These are phyloP conservation scores for Jacaranda copaia DNA, from an alignment of 257 asterid genomes.

Conservation along the genomic window DNA sequence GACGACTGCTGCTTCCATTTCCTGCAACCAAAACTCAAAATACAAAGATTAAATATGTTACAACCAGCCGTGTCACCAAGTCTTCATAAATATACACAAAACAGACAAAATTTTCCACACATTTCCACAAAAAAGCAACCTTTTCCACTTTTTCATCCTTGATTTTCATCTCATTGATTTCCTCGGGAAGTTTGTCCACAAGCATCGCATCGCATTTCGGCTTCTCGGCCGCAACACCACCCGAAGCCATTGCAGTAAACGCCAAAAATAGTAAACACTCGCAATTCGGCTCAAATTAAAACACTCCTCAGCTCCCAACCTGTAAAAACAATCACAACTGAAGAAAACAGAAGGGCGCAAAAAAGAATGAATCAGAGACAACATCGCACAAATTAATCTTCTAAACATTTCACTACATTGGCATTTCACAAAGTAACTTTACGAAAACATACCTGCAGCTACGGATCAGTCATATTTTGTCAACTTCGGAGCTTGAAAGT, in stretches of 20 bases:
- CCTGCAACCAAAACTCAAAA: conserved; percentile 50
- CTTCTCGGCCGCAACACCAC: conserved; percentile 57
- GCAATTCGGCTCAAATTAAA: conserved; percentile 2
- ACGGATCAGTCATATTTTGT: conserved; percentile 42
- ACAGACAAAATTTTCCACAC: not conserved
- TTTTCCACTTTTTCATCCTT: conserved; percentile 83
- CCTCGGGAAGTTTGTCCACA: conserved; percentile 76
- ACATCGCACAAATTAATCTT: not conserved
- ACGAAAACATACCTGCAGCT: conserved; percentile 42
- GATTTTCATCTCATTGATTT: conserved; percentile 80
- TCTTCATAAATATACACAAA: not conserved
- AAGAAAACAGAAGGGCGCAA: not conserved
- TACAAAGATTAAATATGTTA: not conserved
- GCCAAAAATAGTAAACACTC: conserved; percentile 9
- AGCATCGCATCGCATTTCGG: conserved; percentile 68
- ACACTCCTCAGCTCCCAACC: conserved; percentile 38
- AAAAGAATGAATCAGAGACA: conserved; percentile 1
- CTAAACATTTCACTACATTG: not conserved
- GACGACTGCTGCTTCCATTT: conserved; percentile 86
- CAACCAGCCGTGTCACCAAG: not conserved
- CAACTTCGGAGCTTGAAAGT: conserved; percentile 28
- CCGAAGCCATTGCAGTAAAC: conserved; percentile 53
- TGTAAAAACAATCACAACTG: conserved; percentile 26
- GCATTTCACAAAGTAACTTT: conserved; percentile 10
- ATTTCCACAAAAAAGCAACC: conserved; percentile 40